Percentiles rank a stretch among this genome's conserved stretches.
Conservation (phyloP, 2,329 filamentous ascomycete genomes). For the Amauroascus niger region DNA sequence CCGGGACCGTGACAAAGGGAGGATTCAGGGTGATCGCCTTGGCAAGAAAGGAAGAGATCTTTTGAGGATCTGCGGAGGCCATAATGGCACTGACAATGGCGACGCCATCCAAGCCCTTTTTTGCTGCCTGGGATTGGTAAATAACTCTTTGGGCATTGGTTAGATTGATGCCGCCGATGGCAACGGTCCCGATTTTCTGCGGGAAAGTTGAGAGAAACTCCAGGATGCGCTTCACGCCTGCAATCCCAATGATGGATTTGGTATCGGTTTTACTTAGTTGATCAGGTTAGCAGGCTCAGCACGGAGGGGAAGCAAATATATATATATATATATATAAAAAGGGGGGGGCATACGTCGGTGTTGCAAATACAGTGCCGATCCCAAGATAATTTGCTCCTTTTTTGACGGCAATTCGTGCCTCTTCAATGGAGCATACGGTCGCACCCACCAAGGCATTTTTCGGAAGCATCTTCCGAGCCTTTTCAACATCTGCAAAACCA, state of each 20-base stretch:
- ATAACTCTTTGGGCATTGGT: conserved; percentile 65
- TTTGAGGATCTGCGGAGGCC: conserved; percentile 56
- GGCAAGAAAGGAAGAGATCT: conserved; percentile 51
- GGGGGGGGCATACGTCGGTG: conserved; percentile 55
- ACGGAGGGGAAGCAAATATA: too few species aligned
- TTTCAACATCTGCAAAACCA: conserved; percentile 43
- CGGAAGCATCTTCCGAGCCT: conserved; percentile 64
- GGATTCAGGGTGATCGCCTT: conserved; percentile 43
- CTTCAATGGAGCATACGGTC: conserved; percentile 63
- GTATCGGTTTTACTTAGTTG: conserved; percentile 66
- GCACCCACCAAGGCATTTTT: conserved; percentile 75
- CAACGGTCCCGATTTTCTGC: conserved; percentile 49
- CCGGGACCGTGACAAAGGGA: conserved; percentile 27
- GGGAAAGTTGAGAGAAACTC: conserved; percentile 44
- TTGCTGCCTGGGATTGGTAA: conserved; percentile 52
- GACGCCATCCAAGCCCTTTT: conserved; percentile 63
- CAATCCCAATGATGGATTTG: conserved; percentile 67
- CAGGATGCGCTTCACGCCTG: conserved; percentile 60
- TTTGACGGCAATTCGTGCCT: conserved; percentile 61
- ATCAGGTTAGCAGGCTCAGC: conserved; percentile 9
- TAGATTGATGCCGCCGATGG: conserved; percentile 79
- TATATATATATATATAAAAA: background rate
- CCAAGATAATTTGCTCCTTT: conserved; percentile 84
- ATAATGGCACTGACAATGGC: conserved; percentile 87
- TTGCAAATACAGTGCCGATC: conserved; percentile 81